Base-by-base conservation (phyloP, 257 asterid genomes). In the Gardenia jasminoides region DNA sequence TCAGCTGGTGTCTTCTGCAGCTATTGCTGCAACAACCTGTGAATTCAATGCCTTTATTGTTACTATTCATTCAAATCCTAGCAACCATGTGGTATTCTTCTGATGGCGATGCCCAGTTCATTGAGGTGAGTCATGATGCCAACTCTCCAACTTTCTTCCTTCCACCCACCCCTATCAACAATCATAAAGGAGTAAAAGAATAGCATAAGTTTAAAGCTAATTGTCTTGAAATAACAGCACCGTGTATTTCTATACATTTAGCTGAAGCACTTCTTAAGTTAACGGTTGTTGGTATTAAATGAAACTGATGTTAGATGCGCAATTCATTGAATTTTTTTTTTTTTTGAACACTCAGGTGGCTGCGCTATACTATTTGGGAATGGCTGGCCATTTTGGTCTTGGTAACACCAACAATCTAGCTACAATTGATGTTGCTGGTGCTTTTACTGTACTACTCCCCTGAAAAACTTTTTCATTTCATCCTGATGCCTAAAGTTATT, bases 341-440 rank as follows among this genome's bases (percentile, higher is more conserved):
- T n/a, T 44, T 80, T 50, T 58, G 36, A 31, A 39, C 52, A 83
- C 80, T 76, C 75, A 94, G 98, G 96, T 92, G 70, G 90, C 92
- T 82, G 91, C 96, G 36, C 84, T 94, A 22, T 92, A 89, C 84
- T 91, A 84, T 83, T 68, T 94, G 84, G 98, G 97, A 82, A 90
- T 94, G 97, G 89, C 93, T 0, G 98, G 98, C 80, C 98, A 94
- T 81, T 94, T 89, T 84, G 94, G 94, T 79, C 96, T 94, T 31
- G 98, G 98, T 31, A 94, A 94, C 87, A 92, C 97, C 83, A 94
- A 94, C 86, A 92, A 94, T 46, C 92, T 94, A 16, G 98, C 98
- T 80, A 90, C 98, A 74, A 92, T 94, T 78, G 97, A 92, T 80
- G 97, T 94, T 62, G 98, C 98, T 31, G 97, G 98, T 74, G 97